Base-by-base conservation (phyloP, 1,284 basidiomycete genomes). In the Ganoderma resinaceum region DNA sequence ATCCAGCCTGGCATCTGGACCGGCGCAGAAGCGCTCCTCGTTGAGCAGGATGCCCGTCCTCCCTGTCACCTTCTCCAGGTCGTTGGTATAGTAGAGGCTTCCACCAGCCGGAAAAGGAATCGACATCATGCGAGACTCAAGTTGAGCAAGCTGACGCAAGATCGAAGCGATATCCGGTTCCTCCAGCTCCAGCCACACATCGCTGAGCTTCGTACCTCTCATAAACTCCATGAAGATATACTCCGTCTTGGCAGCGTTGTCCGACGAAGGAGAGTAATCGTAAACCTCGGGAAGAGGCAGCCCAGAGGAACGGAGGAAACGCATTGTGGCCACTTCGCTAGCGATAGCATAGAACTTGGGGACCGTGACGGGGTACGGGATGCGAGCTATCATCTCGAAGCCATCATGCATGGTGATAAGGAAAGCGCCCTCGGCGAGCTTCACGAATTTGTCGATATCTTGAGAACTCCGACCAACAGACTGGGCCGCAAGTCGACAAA, bases 221-320 rank as follows among this genome's bases (percentile, higher is more conserved):
- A 87, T 65, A 69, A 81, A 86, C 67, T 87, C 81, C 86, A 87
- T 87, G 63, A 87, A 82, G 49, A 87, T 85, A 71, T 86, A 87
- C 76, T 85, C 82, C 0, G 85, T 87, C 75, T 77, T 70, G 23
- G 85, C 86, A 2, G 75, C 81, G 76, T 88, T 87, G 79, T 87
- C 79, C 74, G 83, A 68, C 66, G 67, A 23, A 76, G 83, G 79
- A 6, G 86, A 86, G 79, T 87, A 87, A 37, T 73, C 83, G 76
- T 87, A 87, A 11, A 87, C 78, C 75, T 86, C 43, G 29, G 85
- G 84, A 69, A 83, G 72, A 76, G 86, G 85, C 65, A 87, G 76
- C 66, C 81, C 84, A 74, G 55, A 74, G 76, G 82, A 78, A 78
- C 85, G 84, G 70, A 86, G 84, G 62, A 82, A 83, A 43, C 23